These are phyloP conservation scores for Penicillium parvum DNA, from an alignment of 495 filamentous ascomycete genomes.

Conservation along the genomic window DNA sequence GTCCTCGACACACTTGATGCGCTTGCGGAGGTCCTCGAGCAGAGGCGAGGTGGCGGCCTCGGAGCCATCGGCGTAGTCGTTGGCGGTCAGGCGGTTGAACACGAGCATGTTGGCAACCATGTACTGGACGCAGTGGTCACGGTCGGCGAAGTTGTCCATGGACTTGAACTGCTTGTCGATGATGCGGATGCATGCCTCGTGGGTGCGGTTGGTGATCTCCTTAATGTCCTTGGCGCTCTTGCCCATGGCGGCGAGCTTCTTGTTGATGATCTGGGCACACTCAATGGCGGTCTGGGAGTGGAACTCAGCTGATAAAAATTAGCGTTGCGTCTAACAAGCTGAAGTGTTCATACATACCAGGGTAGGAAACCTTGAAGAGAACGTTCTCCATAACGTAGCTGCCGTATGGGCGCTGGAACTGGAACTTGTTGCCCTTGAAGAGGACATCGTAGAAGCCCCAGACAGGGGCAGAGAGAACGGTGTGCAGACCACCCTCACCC, in stretches of 20 bases:
- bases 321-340: not conserved
- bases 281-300: slow-evolving; percentile 99
- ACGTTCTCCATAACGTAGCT: slow-evolving; percentile 99
- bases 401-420: slow-evolving; percentile 93
- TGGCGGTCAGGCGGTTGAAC: slow-evolving; percentile 85
- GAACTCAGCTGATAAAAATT: slow-evolving; percentile 70
- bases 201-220: slow-evolving; percentile 85
- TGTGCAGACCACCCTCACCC: slow-evolving; percentile 86
- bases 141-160: slow-evolving; percentile 99
- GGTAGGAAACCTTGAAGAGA: slow-evolving; percentile 98
- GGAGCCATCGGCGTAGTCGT: slow-evolving; percentile 85
- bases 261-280: slow-evolving; percentile 81
- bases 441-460: slow-evolving; percentile 99
- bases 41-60: slow-evolving; percentile 88
- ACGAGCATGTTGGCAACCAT: slow-evolving; percentile 96
- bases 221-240: slow-evolving; percentile 96
- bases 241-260: slow-evolving; percentile 73
- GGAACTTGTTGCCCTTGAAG: slow-evolving; percentile 92
- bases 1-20: slow-evolving; percentile 94
- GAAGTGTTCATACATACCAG: slow-evolving; percentile 51
- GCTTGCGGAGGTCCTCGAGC: slow-evolving; percentile 82
- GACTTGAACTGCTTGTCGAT: slow-evolving; percentile 99
- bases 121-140: slow-evolving; percentile 96
- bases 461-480: slow-evolving; percentile 84
- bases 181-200: slow-evolving; percentile 97